Conservation (phyloP, 2,329 filamentous ascomycete genomes). For the Penicillium sp. region DNA sequence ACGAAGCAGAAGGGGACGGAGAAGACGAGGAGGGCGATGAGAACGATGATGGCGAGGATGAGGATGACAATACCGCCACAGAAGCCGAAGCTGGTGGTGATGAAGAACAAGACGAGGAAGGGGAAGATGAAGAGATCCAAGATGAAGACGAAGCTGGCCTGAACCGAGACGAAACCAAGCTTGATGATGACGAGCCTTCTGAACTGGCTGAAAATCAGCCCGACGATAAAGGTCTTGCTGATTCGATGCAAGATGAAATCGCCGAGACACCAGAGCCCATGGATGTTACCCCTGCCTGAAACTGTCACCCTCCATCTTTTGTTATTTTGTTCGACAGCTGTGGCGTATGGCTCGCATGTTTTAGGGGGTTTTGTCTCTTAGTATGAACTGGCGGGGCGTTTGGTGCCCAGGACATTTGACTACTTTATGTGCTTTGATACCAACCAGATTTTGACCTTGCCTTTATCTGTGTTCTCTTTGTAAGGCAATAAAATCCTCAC, state of each 20-base stretch:
- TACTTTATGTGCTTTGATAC: background rate
- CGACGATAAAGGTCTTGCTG: background rate
- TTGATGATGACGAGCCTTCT: constrained; percentile 8
- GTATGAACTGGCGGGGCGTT: background rate
- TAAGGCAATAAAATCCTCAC: background rate
- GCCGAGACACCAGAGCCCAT: constrained; percentile 14
- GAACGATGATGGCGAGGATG: constrained; percentile 21
- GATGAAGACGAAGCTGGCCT: constrained; percentile 6
- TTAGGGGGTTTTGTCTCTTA: background rate
- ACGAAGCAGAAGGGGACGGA: constrained; percentile 16
- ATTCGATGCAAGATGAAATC: constrained; percentile 7
- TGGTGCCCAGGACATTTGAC: background rate
- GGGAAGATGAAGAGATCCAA: constrained; percentile 8
- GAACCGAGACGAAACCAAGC: constrained; percentile 8
- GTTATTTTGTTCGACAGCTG: background rate
- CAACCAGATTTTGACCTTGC: background rate
- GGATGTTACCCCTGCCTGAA: constrained; percentile 17
- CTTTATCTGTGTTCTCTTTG: background rate
- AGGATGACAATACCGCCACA: constrained; percentile 18
- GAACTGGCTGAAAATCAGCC: constrained; percentile 13
- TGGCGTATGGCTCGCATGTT: background rate
- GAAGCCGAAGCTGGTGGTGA: constrained; percentile 17
- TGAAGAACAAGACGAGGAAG: constrained; percentile 14
- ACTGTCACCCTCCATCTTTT: background rate
- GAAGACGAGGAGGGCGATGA: constrained; percentile 14